Evolutionary conservation across 1,139 yeast genomes (phyloP), one percentile per base, ranked within the genome.

Genomic region (Kodamaea fungicola): DNA sequence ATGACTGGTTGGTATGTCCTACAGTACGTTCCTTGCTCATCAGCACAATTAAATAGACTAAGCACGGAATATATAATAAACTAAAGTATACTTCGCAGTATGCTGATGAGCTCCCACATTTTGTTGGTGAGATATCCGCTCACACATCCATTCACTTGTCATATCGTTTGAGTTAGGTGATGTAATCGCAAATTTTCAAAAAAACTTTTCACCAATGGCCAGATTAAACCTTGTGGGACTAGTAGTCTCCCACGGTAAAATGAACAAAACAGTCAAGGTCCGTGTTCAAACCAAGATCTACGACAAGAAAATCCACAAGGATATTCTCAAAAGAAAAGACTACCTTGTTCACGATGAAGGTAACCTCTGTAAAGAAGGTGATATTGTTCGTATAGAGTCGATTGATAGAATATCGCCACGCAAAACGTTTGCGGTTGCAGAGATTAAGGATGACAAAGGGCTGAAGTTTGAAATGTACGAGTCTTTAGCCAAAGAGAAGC

Each of bases 201-300:
- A 30, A 34, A 38, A 34, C 34, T 38, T 37, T 38, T 31, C 34
- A 30, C 27, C 22, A 33, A 89, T 87, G 96, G 89, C 92, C 41
- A 82, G 88, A 64, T 96, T 87, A 53, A 88, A 87, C 59, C 87
- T 90, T 56, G 71, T 88, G 38, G 98, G 98, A 38, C 80, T 88
- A 60, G 97, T 92, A 50, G 81, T 88, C 29, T 87, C 97, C 40
- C 97, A 89, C 59, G 97, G 97, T 32, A 88, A 88, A 60, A 90
- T 90, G 97, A 75, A 77, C 62, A 92, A 92, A 71, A 90, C 97
- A 46, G 90, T 92, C 47, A 90, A 89, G 68, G 97, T 92, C 44
- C 78, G 96, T 43, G 92, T 92, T 31, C 85, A 84, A 57, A 78
- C 77, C 31, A 80, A 76, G 52, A 70, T 74, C 29, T 85, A 81